Evolutionary conservation across 2,329 filamentous ascomycete species (phyloP).

Genomic region (Chrysosporium queenslandicum): DNA sequence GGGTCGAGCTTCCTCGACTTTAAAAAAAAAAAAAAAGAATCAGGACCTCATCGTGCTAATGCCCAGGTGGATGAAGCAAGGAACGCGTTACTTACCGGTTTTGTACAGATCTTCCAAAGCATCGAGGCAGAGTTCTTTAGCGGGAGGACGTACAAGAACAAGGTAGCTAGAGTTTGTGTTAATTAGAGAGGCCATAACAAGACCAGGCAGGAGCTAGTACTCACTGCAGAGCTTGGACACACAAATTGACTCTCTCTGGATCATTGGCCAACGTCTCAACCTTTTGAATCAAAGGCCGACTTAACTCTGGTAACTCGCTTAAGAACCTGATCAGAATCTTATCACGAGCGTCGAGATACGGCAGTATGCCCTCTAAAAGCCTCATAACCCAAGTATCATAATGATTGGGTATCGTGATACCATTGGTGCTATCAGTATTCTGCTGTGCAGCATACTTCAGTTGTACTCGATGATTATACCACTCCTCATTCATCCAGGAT

Average conservation of each 20-base stretch:
- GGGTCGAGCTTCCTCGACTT: constrained; percentile 40
- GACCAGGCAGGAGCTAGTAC: constrained; percentile 22
- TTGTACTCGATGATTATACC: constrained; percentile 76
- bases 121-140: constrained; percentile 48
- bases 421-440: constrained; percentile 39
- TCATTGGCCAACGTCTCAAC: constrained; percentile 56
- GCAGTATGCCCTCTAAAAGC: constrained; percentile 78
- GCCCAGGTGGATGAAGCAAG: background rate
- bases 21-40: background rate
- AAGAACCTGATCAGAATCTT: constrained; percentile 84
- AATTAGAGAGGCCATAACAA: background rate
- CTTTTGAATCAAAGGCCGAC: constrained; percentile 58
- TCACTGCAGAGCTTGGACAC: constrained; percentile 48
- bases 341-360: constrained; percentile 84
- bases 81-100: constrained; percentile 37
- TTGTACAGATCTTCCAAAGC: constrained; percentile 50
- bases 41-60: background rate
- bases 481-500: constrained; percentile 92
- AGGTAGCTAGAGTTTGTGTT: constrained; percentile 37
- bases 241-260: constrained; percentile 52
- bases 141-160: constrained; percentile 50
- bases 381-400: constrained; percentile 72
- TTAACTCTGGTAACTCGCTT: constrained; percentile 79
- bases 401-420: constrained; percentile 42
- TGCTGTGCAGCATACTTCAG: constrained; percentile 35